Base-by-base conservation (phyloP, 164 flowering plant genomes). In the Magnolia officinalis region DNA sequence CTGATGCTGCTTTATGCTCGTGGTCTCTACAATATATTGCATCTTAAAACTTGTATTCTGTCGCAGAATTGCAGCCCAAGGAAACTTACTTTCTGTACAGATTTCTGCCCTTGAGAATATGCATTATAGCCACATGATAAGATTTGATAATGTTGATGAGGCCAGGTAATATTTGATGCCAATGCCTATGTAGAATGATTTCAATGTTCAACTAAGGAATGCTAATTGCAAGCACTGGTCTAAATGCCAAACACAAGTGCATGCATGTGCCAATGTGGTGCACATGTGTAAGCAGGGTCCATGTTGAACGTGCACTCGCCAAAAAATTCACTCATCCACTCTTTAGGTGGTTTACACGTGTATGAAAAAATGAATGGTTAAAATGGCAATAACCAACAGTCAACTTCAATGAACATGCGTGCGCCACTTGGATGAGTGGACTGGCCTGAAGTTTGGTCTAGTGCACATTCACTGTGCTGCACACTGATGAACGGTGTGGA, bases 111-210 rank as follows among this genome's bases (percentile, higher is more conserved):
- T 96, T 29, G 98, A 96, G 72, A 94, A 94, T 81, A 96, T 96
- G 92, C 98, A 96, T 76, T 96, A 96, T 50, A 90, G 92, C 85
- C 84, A 96, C 72, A 92, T 93, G 98, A 92, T 96, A 79, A 86
- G 99, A 86, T 90, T 94, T 87, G 95, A 91, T 79, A 86, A 96
- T 78, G 72, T 82, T 83, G 98, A 92, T 73, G 90, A 94, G 84
- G 97, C 97, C 73, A 92, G 91, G 99, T 94, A 20, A 63, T 64
- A 24, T 74, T n/a, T 37, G n/a, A 13, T 37, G 16, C 19, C 4
- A 64, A 63, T 50, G 49, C 72, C 73, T 80, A 50, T 31, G 19
- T 20, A 45, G 21, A 64, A 20, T 21, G 14, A 55, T 55, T 55
- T 55, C 61, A 55, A 55, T 16, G 18, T 55, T 16, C 13, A 55